Base-by-base conservation (phyloP, 371 early-diverging fungal genomes). In the Batkoa obscura region DNA sequence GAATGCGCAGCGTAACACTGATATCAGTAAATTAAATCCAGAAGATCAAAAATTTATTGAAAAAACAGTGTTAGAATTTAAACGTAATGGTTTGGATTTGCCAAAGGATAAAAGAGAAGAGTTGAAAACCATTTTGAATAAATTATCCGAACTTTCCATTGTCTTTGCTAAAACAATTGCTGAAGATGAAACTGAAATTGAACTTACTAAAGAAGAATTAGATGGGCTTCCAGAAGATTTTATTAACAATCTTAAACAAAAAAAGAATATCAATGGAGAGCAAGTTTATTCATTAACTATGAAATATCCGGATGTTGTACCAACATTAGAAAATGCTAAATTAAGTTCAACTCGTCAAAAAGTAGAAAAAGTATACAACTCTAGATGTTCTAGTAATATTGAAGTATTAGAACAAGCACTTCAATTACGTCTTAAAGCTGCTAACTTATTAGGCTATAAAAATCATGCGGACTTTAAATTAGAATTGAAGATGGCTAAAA, bases 401-500 rank as follows among this genome's bases (percentile, higher is more conserved):
- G 69, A 59, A 8, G 58, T 74, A 46, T 60, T 76, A 12, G 76
- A 75, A 55, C 70, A 55, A 31, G 55, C 43, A 55, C 41, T 3
- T 23, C 23, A 2, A 1, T 50, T 65, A 30, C 62, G 68, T 15
- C 57, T 63, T 9, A 59, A 68, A 13, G 66, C 64, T 3, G 66
- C 68, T 15, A 41, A 71, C 62, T 63, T 90, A 50, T 62, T 88
- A 32, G 88, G 88, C 0, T 90, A 82, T 69, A 63, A 68, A 55
- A 75, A 69, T 36, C 88, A 89, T 65, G 84, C 86, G 8, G 78
- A 71, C 23, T 88, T 68, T 62, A 70, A 73, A 9, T 69, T 90
- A 9, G 86, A 89, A 59, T 71, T 76, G 43, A 83, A 81, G 65
- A 90, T 91, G 90, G 90, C 92, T 52, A 86, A 90, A 66, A 66